Conservation (phyloP, 495 filamentous ascomycete species). For the Tuber microsphaerosporum region DNA sequence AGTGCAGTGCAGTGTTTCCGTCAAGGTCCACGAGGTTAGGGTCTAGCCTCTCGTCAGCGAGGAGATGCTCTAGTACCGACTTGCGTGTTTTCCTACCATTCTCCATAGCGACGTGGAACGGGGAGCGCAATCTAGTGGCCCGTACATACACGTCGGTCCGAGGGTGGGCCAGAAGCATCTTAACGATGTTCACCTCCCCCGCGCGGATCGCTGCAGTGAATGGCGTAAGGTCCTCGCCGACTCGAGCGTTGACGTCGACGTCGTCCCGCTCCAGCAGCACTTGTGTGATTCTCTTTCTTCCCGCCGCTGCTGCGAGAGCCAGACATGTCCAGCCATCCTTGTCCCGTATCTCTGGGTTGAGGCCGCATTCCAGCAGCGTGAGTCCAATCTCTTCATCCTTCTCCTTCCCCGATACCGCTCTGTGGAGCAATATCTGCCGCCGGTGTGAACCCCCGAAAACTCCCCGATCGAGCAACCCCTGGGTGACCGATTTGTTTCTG, state of each 20-base stretch:
- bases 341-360: constrained; percentile 13
- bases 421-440: constrained; percentile 15
- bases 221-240: constrained; percentile 3
- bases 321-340: constrained; percentile 19
- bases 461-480: constrained; percentile 23
- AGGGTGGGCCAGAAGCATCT: constrained; percentile 10
- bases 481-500: constrained; percentile 19
- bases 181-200: constrained; percentile 15
- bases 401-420: not conserved
- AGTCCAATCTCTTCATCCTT: constrained; percentile 9
- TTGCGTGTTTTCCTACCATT: not conserved
- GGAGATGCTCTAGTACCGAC: not conserved
- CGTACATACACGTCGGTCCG: not conserved
- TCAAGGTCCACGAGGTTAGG: not conserved
- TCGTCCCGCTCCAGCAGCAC: constrained; percentile 21
- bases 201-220: constrained; percentile 18
- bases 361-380: constrained; percentile 14
- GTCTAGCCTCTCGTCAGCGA: not conserved
- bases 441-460: constrained; percentile 14
- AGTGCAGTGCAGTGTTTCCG: not conserved
- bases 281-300: not conserved
- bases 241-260: not conserved
- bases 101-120: not conserved
- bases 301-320: constrained; percentile 12
- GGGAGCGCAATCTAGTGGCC: not conserved